Base-by-base conservation (phyloP, 306 rosid species). In the Rosa chinensis region DNA sequence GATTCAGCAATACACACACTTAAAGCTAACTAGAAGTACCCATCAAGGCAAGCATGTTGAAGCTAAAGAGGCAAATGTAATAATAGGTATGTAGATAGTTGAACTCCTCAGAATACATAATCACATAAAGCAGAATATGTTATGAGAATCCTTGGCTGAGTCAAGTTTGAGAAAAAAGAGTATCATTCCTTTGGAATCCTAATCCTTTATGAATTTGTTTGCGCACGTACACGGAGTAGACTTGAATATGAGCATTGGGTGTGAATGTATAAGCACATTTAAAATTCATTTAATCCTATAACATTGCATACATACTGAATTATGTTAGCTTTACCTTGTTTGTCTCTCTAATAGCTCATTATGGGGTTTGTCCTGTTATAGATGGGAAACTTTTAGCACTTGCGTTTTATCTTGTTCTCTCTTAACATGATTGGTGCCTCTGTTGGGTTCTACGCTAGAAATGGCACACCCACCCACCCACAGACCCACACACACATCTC, bases 1-100 rank as follows among this genome's bases (percentile, higher is more conserved):
- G 76, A 81, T 68, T 74, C 77, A 76, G 66, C 66, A 79, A 79
- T 68, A 79, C 66, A 56, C 62, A 59, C 49, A 59, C 53, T 68
- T 48, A 53, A 72, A 72, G 35, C 50, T 42, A 80, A 21, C 71
- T 61, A 48, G 78, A 63, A 79, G 71, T 59, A 78, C 59, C 62
- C 61, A 23, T 50, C 53, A 7, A 43, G 74, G 58, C 72, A 52
- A 20, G 44, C 28, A 37, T 5, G 52, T 52, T 44, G 20, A 68
- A 40, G 25, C 8, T 13, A 66, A 17, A 9, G 21, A 63, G 42
- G 50, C 17, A 48, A 76, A 52, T 78, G 18, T 25, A 17, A 42
- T 25, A 42, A 12, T 10, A 3, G 28, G 55, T 43, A 64, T 32
- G 55, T 9, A 13, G 35, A 52, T 4, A 16, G 53, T 53, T 67